Base-by-base conservation (phyloP, 352 stramenopile genomes). In the Phytophthora gonapodyides region DNA sequence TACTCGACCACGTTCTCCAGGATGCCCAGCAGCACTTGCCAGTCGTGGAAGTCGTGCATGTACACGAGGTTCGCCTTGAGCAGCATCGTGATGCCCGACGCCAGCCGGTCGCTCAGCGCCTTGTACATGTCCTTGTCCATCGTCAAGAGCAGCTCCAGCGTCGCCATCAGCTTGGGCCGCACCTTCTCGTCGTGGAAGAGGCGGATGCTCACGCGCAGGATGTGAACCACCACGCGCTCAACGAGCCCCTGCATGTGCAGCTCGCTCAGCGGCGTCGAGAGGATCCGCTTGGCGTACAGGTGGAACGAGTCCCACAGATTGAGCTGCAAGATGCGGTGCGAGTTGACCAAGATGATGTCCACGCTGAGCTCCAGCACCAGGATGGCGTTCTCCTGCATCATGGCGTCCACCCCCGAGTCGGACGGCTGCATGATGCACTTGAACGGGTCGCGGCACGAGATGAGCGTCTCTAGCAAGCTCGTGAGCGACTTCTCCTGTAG, bases 331-430 rank as follows among this genome's bases (percentile, higher is more conserved):
- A 94, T 91, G 12, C 87, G 84, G 49, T 94, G 83, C 35, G 84
- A 75, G 44, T 96, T 96, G 45, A 92, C 87, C 34, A 96, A 69
- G 27, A 96, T 92, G 40, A 91, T 77, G 55, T 96, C 83, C 8
- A 93, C 84, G 54, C 83, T 91, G 12, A 91, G 67, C 60, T 96
- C 87, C 15, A 94, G 72, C 53, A 92, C 84, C n/a, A 96, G 61
- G 34, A 96, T 96, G 9, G 87, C 87, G 17, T 96, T 93, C 50
- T 95, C 87, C 58, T 95, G 87, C 77, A 93, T 89, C 87, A 95
- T 95, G 7, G 80, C 79, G 52, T 94, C 83, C 4, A 88, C 71
- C 12, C 76, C 76, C 3, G 64, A 67, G 54, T 77, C 61, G 3
- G 77, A 82, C 13, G 77, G 67, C 48, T 82, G 70, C 51, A 92